Evolutionary conservation across 805 yeast species (phyloP), one percentile per base, ranked within the genome.

Genomic region (Yarrowia osloensis): DNA sequence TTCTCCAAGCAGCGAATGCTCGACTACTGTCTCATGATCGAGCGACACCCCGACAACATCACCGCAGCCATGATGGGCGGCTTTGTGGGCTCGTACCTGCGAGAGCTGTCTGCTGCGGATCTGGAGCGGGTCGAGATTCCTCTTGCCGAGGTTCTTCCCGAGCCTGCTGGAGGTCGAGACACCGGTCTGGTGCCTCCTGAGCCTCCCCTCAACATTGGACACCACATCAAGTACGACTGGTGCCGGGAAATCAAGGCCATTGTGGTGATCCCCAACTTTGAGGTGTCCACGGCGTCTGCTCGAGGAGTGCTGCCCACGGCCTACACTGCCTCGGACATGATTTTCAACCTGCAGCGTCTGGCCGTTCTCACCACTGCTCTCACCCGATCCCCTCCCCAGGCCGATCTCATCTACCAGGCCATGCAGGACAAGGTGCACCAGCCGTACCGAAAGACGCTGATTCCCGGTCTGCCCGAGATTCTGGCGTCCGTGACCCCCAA

Each of bases 61-160:
- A 91, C 97, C 13, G 99, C 99, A 35, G 97, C 99, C 40, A 91
- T 95, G 97, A 89, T 93, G 88, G 99, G 99, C 69, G 98, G 99
- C 1, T 95, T 95, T 77, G 97, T 93, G 47, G 99, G 99, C 50
- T 91, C 97, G 4, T 95, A 89, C 77, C 83, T 95, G 74, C 85
- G 96, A 73, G 96, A 90, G 70, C 80, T 95, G 68, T 81, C 86
- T 37, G 86, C 87, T 3, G 83, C 85, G 46, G 98, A 93, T 71
- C 82, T 84, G 70, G 87, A 82, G 68, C 84, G 90, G 65, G 89
- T 90, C 70, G 92, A 88, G 75, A 89, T 91, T 67, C 97, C 98
- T 46, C 81, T 95, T 67, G 86, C 90, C 66, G 90, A 88, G 72
- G 92, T 95, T 4, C 82, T 95, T 70, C 96, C 96, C 29, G 88